Base-by-base conservation (phyloP, 352 stramenopile genomes). In the Achlya hypogyna region DNA sequence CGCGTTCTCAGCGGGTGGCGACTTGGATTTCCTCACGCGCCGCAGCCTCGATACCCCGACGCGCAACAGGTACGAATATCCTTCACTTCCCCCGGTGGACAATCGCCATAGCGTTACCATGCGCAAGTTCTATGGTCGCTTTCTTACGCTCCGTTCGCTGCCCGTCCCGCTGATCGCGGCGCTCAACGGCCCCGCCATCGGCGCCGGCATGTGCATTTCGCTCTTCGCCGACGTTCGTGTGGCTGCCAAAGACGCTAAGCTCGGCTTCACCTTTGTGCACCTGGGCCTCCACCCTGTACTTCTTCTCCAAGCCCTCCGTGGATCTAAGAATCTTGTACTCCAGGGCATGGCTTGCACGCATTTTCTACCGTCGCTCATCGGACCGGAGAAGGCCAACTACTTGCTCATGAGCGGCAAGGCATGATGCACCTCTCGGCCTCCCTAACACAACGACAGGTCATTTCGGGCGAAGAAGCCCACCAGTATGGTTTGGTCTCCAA, bases 261-360 rank as follows among this genome's bases (percentile, higher is more conserved):
- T 96, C 65, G 87, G 88, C 43, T 91, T 96, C 66, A 96, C 83
- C 43, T 97, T 96, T 69, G 78, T 87, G 27, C 84, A 87, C 69
- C 64, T 96, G 12, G 89, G 89, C 0, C 79, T 97, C 20, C 88
- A 96, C 54, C 79, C 84, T 3, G 76, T 83, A 58, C 20, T 64
- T 60, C 9, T n/a, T 9, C 18, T 56, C 53, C 29, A 10, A 65
- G 16, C 27, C 1, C 22, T 14, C 64, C 4, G 16, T 64, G 8
- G 16, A 20, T 27, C 22, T 10, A 9, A 14, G 20, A 10, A 68
- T 45, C 5, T 18, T 45, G 22, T 59, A 29, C 20, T 25, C 2
- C 53, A 83, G 76, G 89, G 89, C 20, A 96, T 97, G 89, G 89
- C 81, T 5, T 78, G 74, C 58, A 84, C 78, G 20, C 86, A 97